Percentiles rank a stretch among this genome's conserved stretches.
Evolutionary conservation across 2,329 filamentous ascomycete species (phyloP).

Genomic region (Truncatella angustata): DNA sequence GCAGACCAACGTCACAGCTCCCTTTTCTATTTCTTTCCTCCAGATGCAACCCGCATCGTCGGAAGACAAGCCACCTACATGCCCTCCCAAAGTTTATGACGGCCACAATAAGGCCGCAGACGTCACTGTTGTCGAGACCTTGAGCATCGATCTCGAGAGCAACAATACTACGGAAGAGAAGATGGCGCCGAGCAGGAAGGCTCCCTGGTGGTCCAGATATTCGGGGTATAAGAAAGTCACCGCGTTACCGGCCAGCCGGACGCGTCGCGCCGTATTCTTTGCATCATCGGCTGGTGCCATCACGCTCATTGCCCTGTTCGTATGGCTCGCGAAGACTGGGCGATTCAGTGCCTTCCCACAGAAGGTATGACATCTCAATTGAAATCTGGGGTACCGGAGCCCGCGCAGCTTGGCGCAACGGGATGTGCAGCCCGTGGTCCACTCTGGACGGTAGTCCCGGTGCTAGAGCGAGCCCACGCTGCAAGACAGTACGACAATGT

Average conservation of each 20-base stretch:
- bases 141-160: slow-evolving; percentile 8
- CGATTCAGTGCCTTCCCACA: neutral
- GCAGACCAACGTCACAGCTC: neutral
- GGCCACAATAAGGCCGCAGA: neutral
- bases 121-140: neutral
- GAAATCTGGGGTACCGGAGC: neutral
- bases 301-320: slow-evolving; percentile 12
- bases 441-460: neutral
- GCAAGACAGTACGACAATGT: no score
- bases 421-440: no score
- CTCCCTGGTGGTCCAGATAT: slow-evolving; percentile 13
- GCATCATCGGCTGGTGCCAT: slow-evolving; percentile 9
- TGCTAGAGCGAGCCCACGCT: no score
- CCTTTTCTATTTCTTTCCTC: neutral
- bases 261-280: slow-evolving; percentile 13
- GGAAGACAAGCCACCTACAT: slow-evolving; percentile 1
- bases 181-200: slow-evolving; percentile 10
- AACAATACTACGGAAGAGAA: neutral
- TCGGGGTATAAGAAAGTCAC: slow-evolving; percentile 10
- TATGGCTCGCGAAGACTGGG: slow-evolving; percentile 10
- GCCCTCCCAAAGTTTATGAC: neutral
- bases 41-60: neutral
- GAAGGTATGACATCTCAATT: neutral
- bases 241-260: slow-evolving; percentile 4
- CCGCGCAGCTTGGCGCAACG: neutral